phyloP scores from a whole-genome alignment of 768 basidiomycete genomes.

The Hygrophoropsis aurantiaca region DNA sequence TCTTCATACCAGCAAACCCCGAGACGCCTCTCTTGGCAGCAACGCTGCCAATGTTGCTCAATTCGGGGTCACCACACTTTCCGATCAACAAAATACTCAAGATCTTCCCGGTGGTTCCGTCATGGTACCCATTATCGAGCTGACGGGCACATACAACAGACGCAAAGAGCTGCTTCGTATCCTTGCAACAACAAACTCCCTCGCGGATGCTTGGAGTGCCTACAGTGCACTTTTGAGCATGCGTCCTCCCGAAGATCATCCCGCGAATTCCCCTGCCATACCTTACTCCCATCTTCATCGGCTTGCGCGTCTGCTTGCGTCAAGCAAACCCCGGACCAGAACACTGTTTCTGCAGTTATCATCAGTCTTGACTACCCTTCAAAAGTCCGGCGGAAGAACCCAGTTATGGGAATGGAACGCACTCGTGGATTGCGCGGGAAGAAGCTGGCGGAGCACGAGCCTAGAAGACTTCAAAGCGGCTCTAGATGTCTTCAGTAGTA shows the following conservation, averaged over 20 bases:
- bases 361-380: slow-evolving; percentile 63
- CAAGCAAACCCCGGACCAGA: slow-evolving; percentile 55
- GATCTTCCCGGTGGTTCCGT: not conserved
- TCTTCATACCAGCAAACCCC: not conserved
- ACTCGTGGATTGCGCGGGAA: slow-evolving; percentile 65
- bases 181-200: slow-evolving; percentile 32
- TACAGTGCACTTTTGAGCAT: slow-evolving; percentile 35
- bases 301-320: slow-evolving; percentile 58
- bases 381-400: slow-evolving; percentile 51
- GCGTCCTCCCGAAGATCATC: slow-evolving; percentile 5
- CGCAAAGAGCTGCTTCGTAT: slow-evolving; percentile 25
- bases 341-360: slow-evolving; percentile 62
- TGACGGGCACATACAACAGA: not conserved
- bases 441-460: slow-evolving; percentile 60
- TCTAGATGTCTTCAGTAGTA: slow-evolving; percentile 60
- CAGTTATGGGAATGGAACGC: slow-evolving; percentile 76
- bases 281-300: slow-evolving; percentile 53
- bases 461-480: slow-evolving; percentile 59
- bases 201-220: slow-evolving; percentile 42
- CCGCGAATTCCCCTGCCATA: slow-evolving; percentile 13
- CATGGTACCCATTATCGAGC: no score
- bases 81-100: slow-evolving; percentile 3
- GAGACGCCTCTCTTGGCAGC: not conserved
- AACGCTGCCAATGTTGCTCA: slow-evolving; percentile 14
- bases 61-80: slow-evolving; percentile 2